These are phyloP conservation scores for Pichia occidentalis DNA, from an alignment of 805 yeast genomes.

Conservation along the genomic window DNA sequence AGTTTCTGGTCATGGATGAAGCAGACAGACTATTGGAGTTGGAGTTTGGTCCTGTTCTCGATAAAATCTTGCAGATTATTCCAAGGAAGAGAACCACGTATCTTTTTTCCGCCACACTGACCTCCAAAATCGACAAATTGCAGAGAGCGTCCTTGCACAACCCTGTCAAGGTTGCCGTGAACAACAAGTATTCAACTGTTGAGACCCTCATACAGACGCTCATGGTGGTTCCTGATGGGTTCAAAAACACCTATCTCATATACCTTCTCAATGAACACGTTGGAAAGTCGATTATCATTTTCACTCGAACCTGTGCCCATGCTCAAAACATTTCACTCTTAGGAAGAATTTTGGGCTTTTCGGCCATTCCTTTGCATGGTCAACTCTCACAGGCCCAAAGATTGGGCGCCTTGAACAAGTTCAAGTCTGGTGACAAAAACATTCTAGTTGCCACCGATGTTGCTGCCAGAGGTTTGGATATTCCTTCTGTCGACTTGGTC, in stretches of 20 bases:
- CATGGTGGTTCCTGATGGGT: conserved; percentile 88
- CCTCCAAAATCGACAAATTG: conserved; percentile 87
- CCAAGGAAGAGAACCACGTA: conserved; percentile 82
- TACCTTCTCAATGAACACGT: conserved; percentile 72
- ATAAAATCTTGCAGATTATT: conserved; percentile 73
- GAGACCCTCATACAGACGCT: conserved; percentile 85
- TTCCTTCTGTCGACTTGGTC: conserved; percentile 86
- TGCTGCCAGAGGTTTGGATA: conserved; percentile 95
- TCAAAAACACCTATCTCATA: conserved; percentile 81
- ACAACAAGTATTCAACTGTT: conserved; percentile 84
- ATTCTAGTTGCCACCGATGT: conserved; percentile 83
- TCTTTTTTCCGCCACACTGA: conserved; percentile 94
- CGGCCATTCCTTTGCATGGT: conserved; percentile 92
- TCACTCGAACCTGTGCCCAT: conserved; percentile 92
- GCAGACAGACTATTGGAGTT: conserved; percentile 93
- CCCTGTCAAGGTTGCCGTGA: conserved; percentile 89
- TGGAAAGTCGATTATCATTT: conserved; percentile 84
- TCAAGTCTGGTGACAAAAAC: conserved; percentile 63
- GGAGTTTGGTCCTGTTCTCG: conserved; percentile 95
- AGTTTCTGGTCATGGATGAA: conserved; percentile 89
- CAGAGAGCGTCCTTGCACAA: conserved; percentile 86
- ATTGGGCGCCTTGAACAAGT: conserved; percentile 72
- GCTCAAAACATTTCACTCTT: conserved; percentile 84
- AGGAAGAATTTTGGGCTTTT: conserved; percentile 74
- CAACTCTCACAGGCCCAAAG: conserved; percentile 82